Base-by-base conservation (phyloP, 768 basidiomycete genomes). In the Rhodotorula paludigena region DNA sequence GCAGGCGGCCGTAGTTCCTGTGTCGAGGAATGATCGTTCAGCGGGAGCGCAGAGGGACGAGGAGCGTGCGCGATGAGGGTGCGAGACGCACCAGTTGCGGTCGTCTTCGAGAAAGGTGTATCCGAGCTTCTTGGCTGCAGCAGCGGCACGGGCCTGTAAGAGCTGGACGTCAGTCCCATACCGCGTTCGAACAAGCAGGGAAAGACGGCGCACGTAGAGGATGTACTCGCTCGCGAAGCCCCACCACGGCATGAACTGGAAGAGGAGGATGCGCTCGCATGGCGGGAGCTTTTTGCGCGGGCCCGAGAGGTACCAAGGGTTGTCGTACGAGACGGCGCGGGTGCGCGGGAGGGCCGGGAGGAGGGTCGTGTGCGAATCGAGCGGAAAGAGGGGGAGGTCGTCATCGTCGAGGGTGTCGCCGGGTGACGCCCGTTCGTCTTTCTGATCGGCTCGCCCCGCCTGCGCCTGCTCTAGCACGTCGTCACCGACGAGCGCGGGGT, bases 141-240 rank as follows among this genome's bases (percentile, higher is more conserved):
- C 44, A 3, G 58, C 63, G 0, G 67, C 61, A 7, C 67, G 60
- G 5, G 56, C 49, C 65, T 66, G 47, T 10, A 2, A 6, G 28
- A 20, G 6, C 1, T 16, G 0, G 10, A n/a, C n/a, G 16, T 25
- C 20, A n/a, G n/a, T 38, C 51, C 44, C 45, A n/a, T n/a, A n/a
- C n/a, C n/a, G 54, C 53, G 32, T 7, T 15, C 21, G 20, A 20
- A 2, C 6, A 6, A 2, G 28, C 30, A 10, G 18, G 15, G 7
- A 30, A 42, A 16, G 10, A n/a, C 5, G 2, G 3, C 65, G 38
- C 56, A 68, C 61, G 53, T 63, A 68, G 53, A 68, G 67, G 45
- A 68, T 63, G 57, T 58, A 68, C 48, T 68, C 67, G 57, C 62
- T 63, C 15, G 67, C 67, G 36, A 68, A 68, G 2, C 67, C 67